Base-by-base conservation (phyloP, 2,329 filamentous ascomycete species). In the Plenodomus tracheiphilus region DNA sequence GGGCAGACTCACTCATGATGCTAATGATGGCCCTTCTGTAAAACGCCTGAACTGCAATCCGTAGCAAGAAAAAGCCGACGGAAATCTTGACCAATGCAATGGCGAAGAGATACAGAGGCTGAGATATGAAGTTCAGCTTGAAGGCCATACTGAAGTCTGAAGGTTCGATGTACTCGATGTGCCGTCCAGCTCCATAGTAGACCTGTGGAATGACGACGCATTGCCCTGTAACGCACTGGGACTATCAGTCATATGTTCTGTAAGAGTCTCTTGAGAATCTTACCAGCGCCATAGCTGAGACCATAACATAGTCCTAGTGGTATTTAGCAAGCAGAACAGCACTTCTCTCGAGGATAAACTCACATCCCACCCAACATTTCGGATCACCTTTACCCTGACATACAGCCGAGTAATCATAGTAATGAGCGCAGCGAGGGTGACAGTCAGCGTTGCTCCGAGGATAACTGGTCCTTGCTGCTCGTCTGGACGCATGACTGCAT, bases 281-380 rank as follows among this genome's bases (percentile, higher is more conserved):
- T 58, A 68, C 66, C 44, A 74, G 55, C 36, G 75, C 49, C 64
- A 73, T 71, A 1, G 78, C 73, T 2, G 62, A 48, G 0, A 74
- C 42, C 61, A 81, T 80, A 3, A 75, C 59, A 54, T 74, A 77
- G 58, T 81, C 67, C 66, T 67, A 42, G 8, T 11, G 3, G 43
- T 47, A 19, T 47, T 65, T 40, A 62, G 48, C 34, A 35, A 34
- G 5, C 10, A 22, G 21, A 39, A 34, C 20, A 44, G 18, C 9
- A 22, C 4, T 21, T 11, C 17, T 9, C 37, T n/a, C 15, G 17
- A n/a, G 37, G 15, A n/a, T n/a, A n/a, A 34, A 47, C 62, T 59
- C 40, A 68, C 81, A 69, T 83, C 81, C 57, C 73, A 70, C 2
- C 80, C 79, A 18, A 78, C 64, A 41, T 77, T 78, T 11, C 74